Base-by-base conservation (phyloP, 768 basidiomycete genomes). In the Serpula lacrymans region DNA sequence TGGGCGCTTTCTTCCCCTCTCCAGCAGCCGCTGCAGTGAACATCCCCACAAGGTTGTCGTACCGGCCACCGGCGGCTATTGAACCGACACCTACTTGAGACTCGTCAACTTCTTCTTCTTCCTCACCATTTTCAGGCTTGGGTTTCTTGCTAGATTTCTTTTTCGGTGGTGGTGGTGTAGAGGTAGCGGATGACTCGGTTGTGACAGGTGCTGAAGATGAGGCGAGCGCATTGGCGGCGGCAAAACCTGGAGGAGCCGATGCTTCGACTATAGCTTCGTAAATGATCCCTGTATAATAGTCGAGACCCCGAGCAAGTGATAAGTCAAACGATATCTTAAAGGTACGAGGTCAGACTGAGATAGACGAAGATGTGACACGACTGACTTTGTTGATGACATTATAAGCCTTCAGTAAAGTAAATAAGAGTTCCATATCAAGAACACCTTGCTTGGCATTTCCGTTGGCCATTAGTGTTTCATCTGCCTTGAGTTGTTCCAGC, bases 271-370 rank as follows among this genome's bases (percentile, higher is more conserved):
- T 78, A 30, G 91, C 96, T 65, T 99, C 95, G 65, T 95, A 98
- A 59, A 98, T 98, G 54, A 99, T 84, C 13, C 96, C 96, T 2
- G 95, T 99, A 65, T 99, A 98, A 65, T 99, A 98, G 62, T 98
- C 96, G 16, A 98, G 76, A 27, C 95, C 95, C 23, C 95, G 85
- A n/a, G 95, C 95, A 11, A 99, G 80, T 2, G 93, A 96, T 49
- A 98, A 77, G 63, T 99, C 95, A 57, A 99, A 97, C 3, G 90
- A 94, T 53, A 99, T 77, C 88, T 93, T 48, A 31, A 32, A 40
- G 30, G 14, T 41, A 16, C 16, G n/a, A 23, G 18, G 23, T 35
- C 7, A 31, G 22, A 21, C 21, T 11, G 27, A 17, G 8, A 5
- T 34, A n/a, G n/a, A n/a, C n/a, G 23, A 11, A 6, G 16, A 26